Percentiles rank a stretch among this genome's conserved stretches.
Conservation (phyloP, 495 filamentous ascomycete species). For the Chaetomium fimeti region DNA sequence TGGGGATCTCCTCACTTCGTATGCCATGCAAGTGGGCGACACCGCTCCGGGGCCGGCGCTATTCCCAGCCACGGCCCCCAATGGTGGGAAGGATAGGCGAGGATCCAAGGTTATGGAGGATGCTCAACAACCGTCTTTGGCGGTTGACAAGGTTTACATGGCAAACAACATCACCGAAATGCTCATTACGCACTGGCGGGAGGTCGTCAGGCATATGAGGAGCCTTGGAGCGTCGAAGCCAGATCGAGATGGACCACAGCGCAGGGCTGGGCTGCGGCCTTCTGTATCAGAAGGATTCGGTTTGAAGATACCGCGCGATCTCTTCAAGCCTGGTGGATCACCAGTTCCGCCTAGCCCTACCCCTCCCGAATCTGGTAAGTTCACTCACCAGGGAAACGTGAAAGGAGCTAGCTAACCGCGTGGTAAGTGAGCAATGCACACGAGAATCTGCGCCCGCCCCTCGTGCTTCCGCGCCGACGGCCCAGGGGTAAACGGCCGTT, state of each 20-base stretch:
- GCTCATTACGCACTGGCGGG: constrained; percentile 58
- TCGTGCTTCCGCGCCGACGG: constrained; percentile 29
- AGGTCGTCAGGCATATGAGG: constrained; percentile 56
- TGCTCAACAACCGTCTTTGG: constrained; percentile 14
- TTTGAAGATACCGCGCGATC: constrained; percentile 20
- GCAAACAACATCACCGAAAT: constrained; percentile 58
- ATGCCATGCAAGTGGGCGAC: constrained; percentile 41
- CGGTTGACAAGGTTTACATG: constrained; percentile 51
- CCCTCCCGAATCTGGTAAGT: constrained; percentile 28
- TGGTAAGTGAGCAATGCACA: constrained; percentile 9
- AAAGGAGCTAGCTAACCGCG: constrained; percentile 23
- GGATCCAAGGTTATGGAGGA: constrained; percentile 25
- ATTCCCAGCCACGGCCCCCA: constrained; percentile 37
- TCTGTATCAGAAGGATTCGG: constrained; percentile 32
- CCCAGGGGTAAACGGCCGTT: constrained; percentile 27
- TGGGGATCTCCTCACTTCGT: constrained; percentile 52
- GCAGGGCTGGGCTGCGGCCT: constrained; percentile 20
- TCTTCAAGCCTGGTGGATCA: constrained; percentile 25
- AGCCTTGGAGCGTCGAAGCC: constrained; percentile 37
- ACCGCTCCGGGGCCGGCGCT: constrained; percentile 42
- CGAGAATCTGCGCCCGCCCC: constrained; percentile 18
- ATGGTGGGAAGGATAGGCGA: constrained; percentile 41
- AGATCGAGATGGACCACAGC: neutral
- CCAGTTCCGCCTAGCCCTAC: constrained; percentile 35
- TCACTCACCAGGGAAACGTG: neutral